Evolutionary conservation across 139 green algal genomes (phyloP).

Genomic region (Volvox reticuliferus): DNA sequence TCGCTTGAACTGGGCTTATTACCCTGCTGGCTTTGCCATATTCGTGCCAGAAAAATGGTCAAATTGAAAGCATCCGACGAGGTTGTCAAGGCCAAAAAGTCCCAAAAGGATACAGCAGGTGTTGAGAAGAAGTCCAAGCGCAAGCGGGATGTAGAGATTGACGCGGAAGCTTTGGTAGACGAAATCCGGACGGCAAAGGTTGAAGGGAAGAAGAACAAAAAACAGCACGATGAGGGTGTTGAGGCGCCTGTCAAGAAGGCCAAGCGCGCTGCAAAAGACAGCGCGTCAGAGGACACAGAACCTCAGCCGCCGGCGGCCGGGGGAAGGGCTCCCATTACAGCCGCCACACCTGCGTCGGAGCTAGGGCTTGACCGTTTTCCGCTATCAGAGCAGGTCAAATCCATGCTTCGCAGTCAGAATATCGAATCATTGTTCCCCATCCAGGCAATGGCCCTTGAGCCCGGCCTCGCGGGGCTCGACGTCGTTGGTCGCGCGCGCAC

Average conservation of each 20-base stretch:
- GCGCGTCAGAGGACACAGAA: conserved; percentile 10
- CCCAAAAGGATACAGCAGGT: background rate
- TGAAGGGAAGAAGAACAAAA: conserved; percentile 35
- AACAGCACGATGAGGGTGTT: background rate
- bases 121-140: conserved; percentile 38
- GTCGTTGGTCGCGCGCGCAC: conserved; percentile 95
- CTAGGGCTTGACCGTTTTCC: conserved; percentile 87
- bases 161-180: background rate
- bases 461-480: conserved; percentile 79
- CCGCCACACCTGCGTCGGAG: conserved; percentile 34
- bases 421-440: conserved; percentile 96
- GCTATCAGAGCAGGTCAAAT: conserved; percentile 79
- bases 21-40: too few relatives aligned
- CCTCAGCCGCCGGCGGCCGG: conserved; percentile 15
- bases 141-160: background rate
- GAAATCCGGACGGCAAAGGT: background rate
- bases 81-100: conserved; percentile 47
- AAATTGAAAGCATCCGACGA: background rate
- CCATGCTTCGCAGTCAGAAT: conserved; percentile 74
- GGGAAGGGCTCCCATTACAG: background rate
- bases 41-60: background rate
- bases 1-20: too few relatives aligned
- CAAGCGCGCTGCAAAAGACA: background rate
- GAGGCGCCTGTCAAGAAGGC: background rate
- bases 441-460: conserved; percentile 89